Evolutionary conservation across 2,329 filamentous ascomycete genomes (phyloP).

Genomic region (Pseudogymnoascus sp.): DNA sequence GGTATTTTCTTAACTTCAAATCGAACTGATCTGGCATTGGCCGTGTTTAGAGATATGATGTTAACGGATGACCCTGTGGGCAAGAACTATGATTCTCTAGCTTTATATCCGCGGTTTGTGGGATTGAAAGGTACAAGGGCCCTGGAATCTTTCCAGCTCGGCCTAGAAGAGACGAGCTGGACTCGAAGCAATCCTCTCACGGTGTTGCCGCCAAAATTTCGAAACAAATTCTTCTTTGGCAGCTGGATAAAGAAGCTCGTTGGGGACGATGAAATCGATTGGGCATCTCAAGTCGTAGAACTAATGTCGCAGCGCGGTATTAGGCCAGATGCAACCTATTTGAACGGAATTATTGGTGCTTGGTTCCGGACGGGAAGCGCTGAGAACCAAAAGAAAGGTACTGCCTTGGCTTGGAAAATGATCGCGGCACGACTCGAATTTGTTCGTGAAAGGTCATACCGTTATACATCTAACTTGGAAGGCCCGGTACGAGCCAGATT

Average conservation of each 20-base stretch:
- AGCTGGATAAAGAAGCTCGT: conserved; percentile 85
- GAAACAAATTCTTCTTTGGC: conserved; percentile 75
- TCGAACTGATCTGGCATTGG: conserved; percentile 58
- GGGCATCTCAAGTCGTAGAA: conserved; percentile 62
- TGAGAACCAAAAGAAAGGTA: conserved; percentile 50
- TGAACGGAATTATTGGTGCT: conserved; percentile 74
- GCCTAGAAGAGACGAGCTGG: conserved; percentile 29
- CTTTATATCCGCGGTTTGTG: conserved; percentile 14
- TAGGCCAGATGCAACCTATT: conserved; percentile 60
- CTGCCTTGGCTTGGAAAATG: conserved; percentile 68
- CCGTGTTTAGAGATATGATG: conserved; percentile 87
- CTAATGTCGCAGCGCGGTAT: conserved; percentile 66
- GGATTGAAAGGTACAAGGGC: conserved; percentile 10
- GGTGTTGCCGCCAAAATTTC: conserved; percentile 41
- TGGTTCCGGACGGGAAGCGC: conserved; percentile 58
- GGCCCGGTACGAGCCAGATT: conserved; percentile 14
- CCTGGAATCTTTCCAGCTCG: conserved; percentile 16
- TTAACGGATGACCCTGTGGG: conserved; percentile 17
- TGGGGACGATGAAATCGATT: conserved; percentile 59
- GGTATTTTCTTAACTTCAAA: conserved; percentile 60
- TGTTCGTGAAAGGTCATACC: conserved; percentile 38
- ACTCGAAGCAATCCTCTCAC: conserved; percentile 29
- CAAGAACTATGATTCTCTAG: conserved; percentile 18
- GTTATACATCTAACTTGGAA: conserved; percentile 12
- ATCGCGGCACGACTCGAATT: conserved; percentile 58